Evolutionary conservation across 768 basidiomycete species (phyloP).

Genomic region (Russula dissimulans): DNA sequence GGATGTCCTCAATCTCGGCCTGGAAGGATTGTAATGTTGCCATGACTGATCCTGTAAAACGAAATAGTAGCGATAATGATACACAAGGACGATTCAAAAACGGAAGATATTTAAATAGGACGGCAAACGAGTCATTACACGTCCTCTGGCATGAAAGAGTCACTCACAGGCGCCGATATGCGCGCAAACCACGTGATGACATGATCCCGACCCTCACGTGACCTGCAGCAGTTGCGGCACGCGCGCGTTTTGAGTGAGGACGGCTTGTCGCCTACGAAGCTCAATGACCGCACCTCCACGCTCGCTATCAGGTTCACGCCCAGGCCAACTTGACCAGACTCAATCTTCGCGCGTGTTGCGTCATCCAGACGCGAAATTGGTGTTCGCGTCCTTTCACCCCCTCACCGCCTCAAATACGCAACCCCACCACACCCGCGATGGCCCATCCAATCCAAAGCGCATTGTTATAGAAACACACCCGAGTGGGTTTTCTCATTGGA

Average conservation of each 20-base stretch:
- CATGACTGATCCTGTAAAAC: slow-evolving; percentile 2
- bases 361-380: slow-evolving; percentile 45
- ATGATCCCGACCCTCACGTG: not conserved
- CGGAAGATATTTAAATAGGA: not conserved
- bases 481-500: slow-evolving; percentile 47
- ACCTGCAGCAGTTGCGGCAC: not conserved
- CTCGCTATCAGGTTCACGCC: slow-evolving; percentile 34
- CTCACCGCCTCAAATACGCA: slow-evolving; percentile 32
- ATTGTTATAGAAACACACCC: slow-evolving; percentile 62
- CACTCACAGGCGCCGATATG: not conserved
- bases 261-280: not conserved
- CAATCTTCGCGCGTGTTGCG: slow-evolving; percentile 58
- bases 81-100: not conserved
- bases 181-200: not conserved
- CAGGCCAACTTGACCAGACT: slow-evolving; percentile 57
- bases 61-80: not conserved
- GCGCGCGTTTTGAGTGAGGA: not conserved
- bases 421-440: slow-evolving; percentile 25
- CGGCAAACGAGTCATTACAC: slow-evolving; percentile 5
- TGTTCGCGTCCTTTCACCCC: slow-evolving; percentile 70
- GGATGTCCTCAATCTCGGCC: slow-evolving; percentile 69
- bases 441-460: slow-evolving; percentile 50
- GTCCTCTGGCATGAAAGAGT: not conserved
- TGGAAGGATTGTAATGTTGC: slow-evolving; percentile 51
- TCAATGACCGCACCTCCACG: slow-evolving; percentile 9